Base-by-base conservation (phyloP, 805 yeast genomes). In the Wickerhamiella siamensis region DNA sequence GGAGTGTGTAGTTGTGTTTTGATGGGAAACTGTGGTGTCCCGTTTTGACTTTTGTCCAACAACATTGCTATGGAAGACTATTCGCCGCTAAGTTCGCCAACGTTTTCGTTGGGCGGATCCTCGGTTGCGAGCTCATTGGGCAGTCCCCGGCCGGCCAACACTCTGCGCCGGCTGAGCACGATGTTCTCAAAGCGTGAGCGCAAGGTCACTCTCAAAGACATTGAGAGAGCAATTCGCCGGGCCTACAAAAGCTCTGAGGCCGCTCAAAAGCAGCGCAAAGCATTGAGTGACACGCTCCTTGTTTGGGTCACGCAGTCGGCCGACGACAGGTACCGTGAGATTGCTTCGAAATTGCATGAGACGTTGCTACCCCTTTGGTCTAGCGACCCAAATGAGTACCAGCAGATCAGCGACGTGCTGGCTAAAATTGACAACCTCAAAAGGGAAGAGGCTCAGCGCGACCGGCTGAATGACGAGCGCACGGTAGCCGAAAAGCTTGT, bases 221-320 rank as follows among this genome's bases (percentile, higher is more conserved):
- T 53, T n/a, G 47, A 49, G 20, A 31, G 33, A n/a, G 33, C 44
- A 6, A 18, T 52, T 22, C 41, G 37, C 19, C 32, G 44, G 3
- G 42, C 47, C 5, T 24, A 40, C 8, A 50, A 51, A 29, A 38
- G 49, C 17, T 48, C 52, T 19, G 54, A 54, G 35, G 19, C 22
- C 21, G 50, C 53, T 20, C 20, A 38, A 2, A 29, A 32, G 5
- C 43, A 43, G 26, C 45, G 46, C 21, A 18, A 22, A 17, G 22
- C 10, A 1, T 47, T 50, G 16, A 33, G 36, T 9, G 48, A 43
- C 9, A 38, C 47, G 22, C 9, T 54, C 34, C 31, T 19, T 4
- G 34, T 41, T 2, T 55, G 59, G 59, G 36, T 52, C 1, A 29
- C 27, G 12, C 33, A 38, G 3, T 22, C 43, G 15, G 37, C 39